Conservation (phyloP, 306 rosid genomes). For the Comarum palustre region DNA sequence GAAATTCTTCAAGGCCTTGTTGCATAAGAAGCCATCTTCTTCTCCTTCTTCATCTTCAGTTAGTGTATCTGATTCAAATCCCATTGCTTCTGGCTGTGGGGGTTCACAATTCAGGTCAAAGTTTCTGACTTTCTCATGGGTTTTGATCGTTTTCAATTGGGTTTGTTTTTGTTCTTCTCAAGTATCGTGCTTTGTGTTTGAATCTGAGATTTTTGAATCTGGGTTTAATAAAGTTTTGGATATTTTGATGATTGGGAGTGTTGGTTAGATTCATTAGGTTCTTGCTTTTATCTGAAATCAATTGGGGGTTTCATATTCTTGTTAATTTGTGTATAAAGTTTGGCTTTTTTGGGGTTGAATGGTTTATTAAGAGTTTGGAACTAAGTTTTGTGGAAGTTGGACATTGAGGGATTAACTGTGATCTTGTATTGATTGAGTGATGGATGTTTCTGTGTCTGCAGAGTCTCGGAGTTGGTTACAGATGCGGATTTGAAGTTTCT, state of each 20-base stretch:
- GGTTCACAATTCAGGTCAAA: slow-evolving; percentile 12
- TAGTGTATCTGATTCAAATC: slow-evolving; percentile 21
- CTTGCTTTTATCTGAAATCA: background rate
- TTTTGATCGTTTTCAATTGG: background rate
- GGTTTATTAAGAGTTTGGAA: background rate
- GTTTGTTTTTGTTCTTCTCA: background rate
- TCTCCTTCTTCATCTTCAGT: slow-evolving; percentile 8
- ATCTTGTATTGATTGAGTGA: slow-evolving; percentile 24
- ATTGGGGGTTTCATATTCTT: background rate
- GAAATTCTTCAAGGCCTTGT: slow-evolving; percentile 30
- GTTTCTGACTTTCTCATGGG: background rate
- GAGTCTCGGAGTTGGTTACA: slow-evolving; percentile 52
- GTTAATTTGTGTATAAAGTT: background rate
- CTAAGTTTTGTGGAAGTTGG: background rate
- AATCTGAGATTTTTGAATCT: background rate
- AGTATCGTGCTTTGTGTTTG: background rate
- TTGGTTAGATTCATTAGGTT: background rate
- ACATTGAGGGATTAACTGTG: background rate
- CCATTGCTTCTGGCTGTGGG: slow-evolving; percentile 11
- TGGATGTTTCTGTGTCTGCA: slow-evolving; percentile 40
- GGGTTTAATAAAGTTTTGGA: background rate
- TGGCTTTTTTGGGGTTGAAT: background rate
- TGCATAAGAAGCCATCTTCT: slow-evolving; percentile 15
- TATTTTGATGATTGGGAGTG: background rate
- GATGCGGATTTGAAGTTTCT: slow-evolving; percentile 69